Evolutionary conservation across 768 basidiomycete genomes (phyloP).

Genomic region (Chalciporus sphaerocephalus): DNA sequence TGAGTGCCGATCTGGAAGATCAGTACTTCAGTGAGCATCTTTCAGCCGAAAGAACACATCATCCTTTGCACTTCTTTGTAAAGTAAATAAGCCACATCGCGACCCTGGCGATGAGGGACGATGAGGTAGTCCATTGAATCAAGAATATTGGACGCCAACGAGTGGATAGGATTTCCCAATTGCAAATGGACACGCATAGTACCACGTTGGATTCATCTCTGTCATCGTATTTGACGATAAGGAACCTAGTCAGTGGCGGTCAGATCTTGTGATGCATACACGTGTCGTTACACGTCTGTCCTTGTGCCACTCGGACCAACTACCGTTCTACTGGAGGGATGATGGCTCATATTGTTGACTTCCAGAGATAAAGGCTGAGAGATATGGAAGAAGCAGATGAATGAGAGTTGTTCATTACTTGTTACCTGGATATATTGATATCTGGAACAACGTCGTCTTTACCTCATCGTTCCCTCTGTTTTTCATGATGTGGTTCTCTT

Average conservation of each 20-base stretch:
- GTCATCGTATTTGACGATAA: slow-evolving; percentile 28
- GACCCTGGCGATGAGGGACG: too few relatives aligned
- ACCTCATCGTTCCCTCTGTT: slow-evolving; percentile 26
- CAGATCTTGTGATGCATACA: slow-evolving; percentile 14
- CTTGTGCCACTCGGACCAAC: slow-evolving; percentile 1
- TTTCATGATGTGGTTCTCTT: slow-evolving; percentile 31
- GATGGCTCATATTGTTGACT: slow-evolving; percentile 14
- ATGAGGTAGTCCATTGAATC: too few relatives aligned
- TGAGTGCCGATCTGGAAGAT: too few relatives aligned
- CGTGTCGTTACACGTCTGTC: slow-evolving; percentile 18
- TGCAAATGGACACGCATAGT: slow-evolving; percentile 8
- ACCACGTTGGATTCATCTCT: slow-evolving; percentile 3
- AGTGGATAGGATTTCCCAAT: slow-evolving; percentile 8
- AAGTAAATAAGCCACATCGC: too few relatives aligned
- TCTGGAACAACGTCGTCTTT: too few relatives aligned
- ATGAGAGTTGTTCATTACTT: slow-evolving; percentile 25
- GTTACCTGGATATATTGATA: too few relatives aligned
- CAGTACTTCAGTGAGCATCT: too few relatives aligned
- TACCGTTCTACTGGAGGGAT: slow-evolving; percentile 5
- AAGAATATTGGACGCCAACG: too few relatives aligned
- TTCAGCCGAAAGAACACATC: too few relatives aligned
- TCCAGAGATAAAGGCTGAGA: too few relatives aligned
- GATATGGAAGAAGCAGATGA: slow-evolving; percentile 15
- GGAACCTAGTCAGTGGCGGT: slow-evolving; percentile 5
- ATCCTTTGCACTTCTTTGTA: too few relatives aligned